A percentile compares a stretch with the other conserved stretches of the same genome.
These are phyloP conservation scores for Ganoderma boninense DNA, from an alignment of 1,284 basidiomycete species.

Conservation along the genomic window DNA sequence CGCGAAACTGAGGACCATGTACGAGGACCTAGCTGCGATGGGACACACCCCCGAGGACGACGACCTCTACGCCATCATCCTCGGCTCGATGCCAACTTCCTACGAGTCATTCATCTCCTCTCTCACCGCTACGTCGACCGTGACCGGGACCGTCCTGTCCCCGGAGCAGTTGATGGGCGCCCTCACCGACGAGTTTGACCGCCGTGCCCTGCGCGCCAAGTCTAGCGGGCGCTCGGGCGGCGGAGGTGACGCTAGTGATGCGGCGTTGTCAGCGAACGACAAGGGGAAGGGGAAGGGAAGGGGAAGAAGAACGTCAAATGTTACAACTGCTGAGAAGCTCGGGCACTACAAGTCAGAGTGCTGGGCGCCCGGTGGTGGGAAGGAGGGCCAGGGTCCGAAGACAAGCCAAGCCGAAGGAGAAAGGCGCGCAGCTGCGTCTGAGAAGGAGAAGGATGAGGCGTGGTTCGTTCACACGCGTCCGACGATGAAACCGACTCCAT, in stretches of 20 bases:
- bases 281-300: conserved; percentile 15
- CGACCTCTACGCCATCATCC: background rate
- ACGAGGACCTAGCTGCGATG: conserved; percentile 33
- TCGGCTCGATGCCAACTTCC: conserved; percentile 28
- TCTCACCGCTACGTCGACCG: conserved; percentile 10
- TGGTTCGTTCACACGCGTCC: too few species aligned
- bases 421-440: conserved; percentile 15
- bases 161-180: conserved; percentile 26
- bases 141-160: conserved; percentile 16
- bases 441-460: conserved; percentile 15
- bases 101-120: conserved; percentile 15
- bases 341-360: conserved; percentile 39
- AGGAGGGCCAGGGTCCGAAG: conserved; percentile 32
- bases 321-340: conserved; percentile 35
- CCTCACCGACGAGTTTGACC: conserved; percentile 29
- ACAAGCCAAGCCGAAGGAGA: conserved; percentile 27
- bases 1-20: conserved; percentile 24
- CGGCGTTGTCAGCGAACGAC: conserved; percentile 22
- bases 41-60: conserved; percentile 14
- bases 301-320: conserved; percentile 28
- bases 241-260: conserved; percentile 5
- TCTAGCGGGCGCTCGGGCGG: background rate
- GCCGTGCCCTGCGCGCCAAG: conserved; percentile 14
- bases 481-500: too few species aligned
- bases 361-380: conserved; percentile 41